Evolutionary conservation across 2,329 filamentous ascomycete species (phyloP), one percentile per base, ranked within the genome.

Genomic region (Cordyceps cicadae): DNA sequence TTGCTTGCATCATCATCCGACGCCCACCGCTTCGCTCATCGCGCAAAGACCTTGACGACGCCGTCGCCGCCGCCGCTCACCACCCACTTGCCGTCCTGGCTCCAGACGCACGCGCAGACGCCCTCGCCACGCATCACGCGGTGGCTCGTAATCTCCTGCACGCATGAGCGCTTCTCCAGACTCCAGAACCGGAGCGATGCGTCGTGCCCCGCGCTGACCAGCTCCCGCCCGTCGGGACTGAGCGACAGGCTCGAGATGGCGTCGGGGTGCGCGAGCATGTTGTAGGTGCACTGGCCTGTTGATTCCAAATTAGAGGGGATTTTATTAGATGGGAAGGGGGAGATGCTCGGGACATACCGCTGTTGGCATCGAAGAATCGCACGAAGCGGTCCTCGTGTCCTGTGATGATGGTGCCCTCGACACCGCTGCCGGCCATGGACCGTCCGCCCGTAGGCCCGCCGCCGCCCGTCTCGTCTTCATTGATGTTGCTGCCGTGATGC

Each of bases 231-330:
- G 70, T 97, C 93, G 15, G 93, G 94, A 66, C 91, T 96, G 21
- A 99, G 83, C 0, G 91, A 95, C 5, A 99, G 82, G 29, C 90
- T 88, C 1, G 94, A 95, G 66, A 99, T 97, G 61, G 94, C 88
- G 3, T 92, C 89, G 0, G 94, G 92, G 68, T 99, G 94, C 6
- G 94, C 94, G 62, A 97, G 85, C 94, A 99, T 99, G 69, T 89
- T 95, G 76, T 99, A 99, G 65, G 94, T 97, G 77, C 92, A 97
- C 91, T 99, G 94, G 61, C 94, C 94, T 97, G 66, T n/a, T 11
- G 12, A 24, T 24, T 66, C 12, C 34, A 15, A 21, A 15, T 61
- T 67, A 66, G 66, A n/a, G 59, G 17, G 26, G 29, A 3, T 7
- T 24, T 2, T 11, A 8, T 19, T 41, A 50, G 11, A 37, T 9